These are phyloP conservation scores for Globisporangium sylvaticum DNA, from an alignment of 352 stramenopile genomes.

Conservation along the genomic window DNA sequence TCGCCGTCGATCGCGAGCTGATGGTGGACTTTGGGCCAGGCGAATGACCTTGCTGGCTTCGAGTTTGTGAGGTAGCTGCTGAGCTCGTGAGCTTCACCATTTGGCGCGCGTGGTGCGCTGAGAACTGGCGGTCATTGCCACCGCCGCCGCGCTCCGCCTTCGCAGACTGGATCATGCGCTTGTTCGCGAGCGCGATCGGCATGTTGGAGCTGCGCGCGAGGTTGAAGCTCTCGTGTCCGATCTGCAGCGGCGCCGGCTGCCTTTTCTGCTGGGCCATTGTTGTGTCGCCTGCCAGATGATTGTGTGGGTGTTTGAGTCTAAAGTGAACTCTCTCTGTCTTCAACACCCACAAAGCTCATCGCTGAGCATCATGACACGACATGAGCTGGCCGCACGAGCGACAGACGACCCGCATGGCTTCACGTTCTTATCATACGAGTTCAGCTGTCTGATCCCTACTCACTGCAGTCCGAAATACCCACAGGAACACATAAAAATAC, in stretches of 20 bases:
- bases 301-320: not conserved
- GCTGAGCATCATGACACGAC: not conserved
- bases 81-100: slow-evolving; percentile 35
- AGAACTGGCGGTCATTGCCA: slow-evolving; percentile 14
- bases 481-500: not conserved
- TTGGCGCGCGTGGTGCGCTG: slow-evolving; percentile 48
- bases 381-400: not conserved
- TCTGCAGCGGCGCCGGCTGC: slow-evolving; percentile 15
- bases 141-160: slow-evolving; percentile 22
- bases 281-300: not conserved
- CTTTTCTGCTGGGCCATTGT: slow-evolving; percentile 14
- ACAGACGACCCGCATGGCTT: not conserved
- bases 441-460: not conserved
- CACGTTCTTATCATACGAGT: not conserved
- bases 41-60: not conserved
- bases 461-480: not conserved
- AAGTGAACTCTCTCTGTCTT: not conserved
- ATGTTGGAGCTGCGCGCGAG: slow-evolving; percentile 18
- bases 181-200: slow-evolving; percentile 34
- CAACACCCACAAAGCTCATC: not conserved
- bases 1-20: slow-evolving; percentile 20
- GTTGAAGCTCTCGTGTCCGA: slow-evolving; percentile 24
- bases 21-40: slow-evolving; percentile 22
- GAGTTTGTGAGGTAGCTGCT: not conserved
- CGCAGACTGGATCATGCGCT: slow-evolving; percentile 28